Percentiles rank a stretch among this genome's conserved stretches.
Evolutionary conservation across 345 rosid species (phyloP).

Genomic region (Excoecaria agallocha): DNA sequence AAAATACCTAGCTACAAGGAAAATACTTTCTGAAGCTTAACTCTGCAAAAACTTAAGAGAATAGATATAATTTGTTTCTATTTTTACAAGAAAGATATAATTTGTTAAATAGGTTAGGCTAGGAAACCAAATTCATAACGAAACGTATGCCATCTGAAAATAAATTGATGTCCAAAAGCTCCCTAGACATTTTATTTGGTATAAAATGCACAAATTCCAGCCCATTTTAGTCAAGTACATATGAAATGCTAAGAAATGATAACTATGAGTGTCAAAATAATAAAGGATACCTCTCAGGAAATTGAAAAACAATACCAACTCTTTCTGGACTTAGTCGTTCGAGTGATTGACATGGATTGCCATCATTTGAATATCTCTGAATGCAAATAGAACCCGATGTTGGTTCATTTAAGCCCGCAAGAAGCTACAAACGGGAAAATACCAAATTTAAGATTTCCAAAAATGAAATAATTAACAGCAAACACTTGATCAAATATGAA

Average conservation of each 20-base stretch:
- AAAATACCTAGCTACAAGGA: conserved; percentile 57
- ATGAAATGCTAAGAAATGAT: background rate
- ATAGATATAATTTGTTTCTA: background rate
- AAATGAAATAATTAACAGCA: conserved; percentile 2
- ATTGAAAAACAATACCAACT: conserved; percentile 92
- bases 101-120: background rate
- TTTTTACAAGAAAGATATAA: too few relatives aligned
- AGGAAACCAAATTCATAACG: background rate
- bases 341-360: conserved; percentile 44
- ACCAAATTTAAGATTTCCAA: background rate
- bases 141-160: background rate
- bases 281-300: conserved; percentile 76
- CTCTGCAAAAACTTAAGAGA: background rate
- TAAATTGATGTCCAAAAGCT: background rate
- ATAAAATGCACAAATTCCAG: background rate
- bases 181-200: background rate
- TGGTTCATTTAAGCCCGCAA: conserved; percentile 83
- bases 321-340: conserved; percentile 56
- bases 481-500: conserved; percentile 2
- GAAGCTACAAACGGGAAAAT: conserved; percentile 49
- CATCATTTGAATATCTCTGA: conserved; percentile 59
- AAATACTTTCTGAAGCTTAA: conserved; percentile 11
- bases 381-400: conserved; percentile 78
- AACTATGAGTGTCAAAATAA: background rate
- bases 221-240: background rate